phyloP scores from a whole-genome alignment of 108 stramenopile species.

The Pseudonitzschia multiseries region DNA sequence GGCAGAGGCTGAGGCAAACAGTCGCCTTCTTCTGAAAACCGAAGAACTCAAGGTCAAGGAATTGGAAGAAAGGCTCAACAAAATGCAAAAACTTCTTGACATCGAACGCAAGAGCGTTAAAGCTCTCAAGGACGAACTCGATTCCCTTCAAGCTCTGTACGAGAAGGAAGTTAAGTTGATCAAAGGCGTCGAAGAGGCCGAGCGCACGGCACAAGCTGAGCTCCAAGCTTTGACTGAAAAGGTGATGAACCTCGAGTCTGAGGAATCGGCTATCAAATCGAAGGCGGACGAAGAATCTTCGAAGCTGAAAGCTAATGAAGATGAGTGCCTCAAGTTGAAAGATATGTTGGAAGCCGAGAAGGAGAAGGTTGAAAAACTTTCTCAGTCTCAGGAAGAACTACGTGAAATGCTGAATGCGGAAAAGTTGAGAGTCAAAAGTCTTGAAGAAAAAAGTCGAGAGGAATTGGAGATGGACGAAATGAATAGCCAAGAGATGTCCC shows the following conservation, averaged over 20 bases:
- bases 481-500: slow-evolving; percentile 3
- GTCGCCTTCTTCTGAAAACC: slow-evolving; percentile 15
- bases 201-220: slow-evolving; percentile 16
- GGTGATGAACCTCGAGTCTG: slow-evolving; percentile 22
- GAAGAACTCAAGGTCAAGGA: slow-evolving; percentile 28
- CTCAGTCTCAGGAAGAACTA: slow-evolving; percentile 10
- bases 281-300: slow-evolving; percentile 12
- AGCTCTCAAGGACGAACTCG: slow-evolving; percentile 11
- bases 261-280: slow-evolving; percentile 19
- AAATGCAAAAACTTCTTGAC: slow-evolving; percentile 15
- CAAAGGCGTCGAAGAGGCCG: slow-evolving; percentile 21
- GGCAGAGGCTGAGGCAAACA: slow-evolving; percentile 19
- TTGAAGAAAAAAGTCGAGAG: slow-evolving; percentile 29
- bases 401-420: slow-evolving; percentile 10
- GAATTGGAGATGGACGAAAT: slow-evolving; percentile 20
- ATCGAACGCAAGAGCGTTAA: slow-evolving; percentile 16
- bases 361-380: slow-evolving; percentile 14
- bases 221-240: slow-evolving; percentile 29
- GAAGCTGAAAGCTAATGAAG: slow-evolving; percentile 14
- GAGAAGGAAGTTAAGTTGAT: slow-evolving; percentile 32
- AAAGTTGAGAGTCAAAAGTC: slow-evolving; percentile 15
- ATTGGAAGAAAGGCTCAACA: slow-evolving; percentile 17
- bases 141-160: slow-evolving; percentile 21
- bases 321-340: slow-evolving; percentile 22
- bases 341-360: slow-evolving; percentile 16